Evolutionary conservation across 1,139 yeast species (phyloP).

Genomic region (Pichia inconspicua): DNA sequence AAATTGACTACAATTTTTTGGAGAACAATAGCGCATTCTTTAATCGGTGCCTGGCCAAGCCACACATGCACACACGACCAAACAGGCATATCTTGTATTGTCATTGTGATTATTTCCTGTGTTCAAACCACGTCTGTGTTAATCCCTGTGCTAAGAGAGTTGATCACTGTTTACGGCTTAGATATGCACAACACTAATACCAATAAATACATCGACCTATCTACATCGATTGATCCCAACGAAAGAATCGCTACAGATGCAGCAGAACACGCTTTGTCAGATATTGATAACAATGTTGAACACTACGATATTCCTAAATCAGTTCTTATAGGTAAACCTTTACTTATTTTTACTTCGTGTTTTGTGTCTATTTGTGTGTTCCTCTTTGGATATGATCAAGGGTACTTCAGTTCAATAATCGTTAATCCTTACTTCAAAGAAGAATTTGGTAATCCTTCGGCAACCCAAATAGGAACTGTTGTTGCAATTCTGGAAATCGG

Average conservation of each 20-base stretch:
- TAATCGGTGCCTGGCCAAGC: background rate
- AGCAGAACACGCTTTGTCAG: background rate
- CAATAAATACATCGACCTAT: background rate
- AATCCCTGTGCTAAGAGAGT: no score
- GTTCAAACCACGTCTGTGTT: no score
- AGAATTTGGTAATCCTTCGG: constrained; percentile 65
- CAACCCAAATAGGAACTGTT: constrained; percentile 67
- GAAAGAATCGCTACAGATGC: background rate
- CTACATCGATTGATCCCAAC: background rate
- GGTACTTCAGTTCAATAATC: constrained; percentile 51
- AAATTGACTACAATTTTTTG: background rate
- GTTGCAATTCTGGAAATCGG: constrained; percentile 83
- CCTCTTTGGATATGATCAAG: constrained; percentile 57
- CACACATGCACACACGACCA: no score
- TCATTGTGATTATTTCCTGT: background rate
- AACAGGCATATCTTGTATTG: no score
- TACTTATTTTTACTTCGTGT: constrained; percentile 49
- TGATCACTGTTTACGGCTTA: no score
- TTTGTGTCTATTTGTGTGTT: constrained; percentile 55
- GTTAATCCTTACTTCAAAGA: constrained; percentile 66
- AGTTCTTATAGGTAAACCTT: constrained; percentile 44
- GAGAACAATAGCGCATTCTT: background rate
- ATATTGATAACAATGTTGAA: background rate
- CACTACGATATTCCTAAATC: constrained; percentile 24
- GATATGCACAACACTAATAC: background rate